These are phyloP conservation scores for Brachypodium distachyon DNA, from an alignment of 202 grass and related monocot species.

Conservation along the genomic window DNA sequence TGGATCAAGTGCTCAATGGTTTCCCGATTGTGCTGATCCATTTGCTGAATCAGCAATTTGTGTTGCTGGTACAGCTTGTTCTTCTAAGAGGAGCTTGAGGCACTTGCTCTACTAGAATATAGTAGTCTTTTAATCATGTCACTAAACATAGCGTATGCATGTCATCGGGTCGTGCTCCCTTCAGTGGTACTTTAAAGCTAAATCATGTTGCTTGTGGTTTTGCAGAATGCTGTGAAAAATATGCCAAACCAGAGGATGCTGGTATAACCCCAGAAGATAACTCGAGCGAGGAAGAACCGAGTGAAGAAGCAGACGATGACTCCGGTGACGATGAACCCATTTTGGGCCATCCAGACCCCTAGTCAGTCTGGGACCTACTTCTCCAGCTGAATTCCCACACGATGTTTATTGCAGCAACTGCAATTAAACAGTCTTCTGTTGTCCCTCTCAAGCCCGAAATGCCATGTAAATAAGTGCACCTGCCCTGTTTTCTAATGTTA, in stretches of 20 bases:
- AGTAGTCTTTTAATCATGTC: neutral
- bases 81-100: neutral
- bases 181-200: neutral
- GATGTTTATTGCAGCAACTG: conserved; percentile 35
- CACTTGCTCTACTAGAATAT: neutral
- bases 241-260: conserved; percentile 75
- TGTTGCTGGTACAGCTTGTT: neutral
- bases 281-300: conserved; percentile 80
- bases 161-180: neutral
- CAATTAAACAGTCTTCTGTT: conserved; percentile 18
- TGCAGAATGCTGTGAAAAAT: conserved; percentile 82
- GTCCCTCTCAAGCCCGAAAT: conserved; percentile 6
- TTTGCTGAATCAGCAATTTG: neutral
- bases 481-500: conserved; percentile 10
- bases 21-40: neutral
- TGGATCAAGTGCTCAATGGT: neutral
- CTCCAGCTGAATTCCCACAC: neutral
- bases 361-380: neutral
- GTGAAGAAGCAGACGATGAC: conserved; percentile 71
- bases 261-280: conserved; percentile 45
- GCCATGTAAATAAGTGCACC: conserved; percentile 41
- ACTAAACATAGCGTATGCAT: neutral
- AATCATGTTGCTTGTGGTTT: neutral
- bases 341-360: conserved; percentile 68
- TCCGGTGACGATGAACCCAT: conserved; percentile 53